Base-by-base conservation (phyloP, 768 basidiomycete species). In the Suillus subaureus region DNA sequence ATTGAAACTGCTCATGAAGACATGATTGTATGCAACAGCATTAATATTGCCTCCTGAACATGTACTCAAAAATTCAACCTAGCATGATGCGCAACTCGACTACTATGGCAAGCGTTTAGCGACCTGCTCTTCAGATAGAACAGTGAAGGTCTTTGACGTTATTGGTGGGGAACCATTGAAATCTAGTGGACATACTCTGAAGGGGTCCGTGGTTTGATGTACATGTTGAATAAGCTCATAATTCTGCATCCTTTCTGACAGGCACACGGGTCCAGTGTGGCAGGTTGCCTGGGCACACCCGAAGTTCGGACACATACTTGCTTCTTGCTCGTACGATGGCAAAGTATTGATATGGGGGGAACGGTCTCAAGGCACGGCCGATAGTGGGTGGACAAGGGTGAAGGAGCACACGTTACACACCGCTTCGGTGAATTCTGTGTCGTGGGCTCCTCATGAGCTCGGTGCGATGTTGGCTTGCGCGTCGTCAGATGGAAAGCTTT, bases 311-410 rank as follows among this genome's bases (percentile, higher is more conserved):
- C 89, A 92, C 67, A 97, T 99, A 72, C 88, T 99, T 62, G 97
- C 97, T 35, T 96, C 94, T n/a, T 97, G 95, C 74, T 97, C 96
- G 6, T 99, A 99, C 76, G 97, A 99, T 71, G 96, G 97, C 55
- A 94, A 97, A 72, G 97, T 97, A 23, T 86, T 98, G 78, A 95
- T 99, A 70, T 99, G 97, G 97, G 97, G 96, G 73, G 96, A 99
- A 77, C 91, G 93, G 74, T 82, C 79, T 66, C 81, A 81, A 8
- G 84, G 85, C 70, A 26, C 58, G 40, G 75, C 81, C 26, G 72
- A 81, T 2, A 86, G 89, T 66, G 87, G 86, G 1, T 99, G 97
- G 97, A 85, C 90, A 52, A 95, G 92, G 78, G 93, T 98, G 70
- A 97, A 97, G 76, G 97, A 99, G 79, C 97, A 98, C 73, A 90